Base-by-base conservation (phyloP, 805 yeast genomes). In the Yamadazyma tumulicola region DNA sequence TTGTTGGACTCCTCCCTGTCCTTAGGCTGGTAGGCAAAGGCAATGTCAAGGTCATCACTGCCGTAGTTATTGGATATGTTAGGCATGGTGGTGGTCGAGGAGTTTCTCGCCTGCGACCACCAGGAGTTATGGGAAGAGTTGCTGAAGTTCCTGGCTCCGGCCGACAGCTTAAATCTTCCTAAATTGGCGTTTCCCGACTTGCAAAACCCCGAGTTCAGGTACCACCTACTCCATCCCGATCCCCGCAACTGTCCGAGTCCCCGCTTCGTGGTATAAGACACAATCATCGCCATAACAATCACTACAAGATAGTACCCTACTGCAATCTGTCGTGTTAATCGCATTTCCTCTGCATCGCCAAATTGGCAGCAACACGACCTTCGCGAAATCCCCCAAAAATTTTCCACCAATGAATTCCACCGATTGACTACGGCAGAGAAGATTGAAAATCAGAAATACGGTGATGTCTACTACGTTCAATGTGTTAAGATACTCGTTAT, bases 401-500 rank as follows among this genome's bases (percentile, higher is more conserved):
- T n/a, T n/a, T n/a, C n/a, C n/a, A n/a, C n/a, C n/a, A n/a, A n/a
- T n/a, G n/a, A n/a, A n/a, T n/a, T n/a, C n/a, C n/a, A n/a, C n/a
- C n/a, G n/a, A n/a, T n/a, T n/a, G n/a, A n/a, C n/a, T n/a, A n/a
- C n/a, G n/a, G n/a, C n/a, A n/a, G n/a, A n/a, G n/a, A n/a, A n/a
- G n/a, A n/a, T n/a, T n/a, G n/a, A n/a, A n/a, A n/a, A n/a, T n/a
- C n/a, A n/a, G n/a, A n/a, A n/a, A n/a, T n/a, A n/a, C n/a, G n/a
- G n/a, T n/a, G 23, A 43, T 43, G 47, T 43, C 47, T 5, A 38
- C 37, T 34, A 55, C 48, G 29, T 61, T 67, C 52, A 67, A 84
- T 83, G 88, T 89, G 56, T 77, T 89, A 58, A 86, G 97, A 81
- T 91, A 93, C 81, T 72, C 95, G 49, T 82, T 94, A 36, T 75